A percentile compares a stretch with the other conserved stretches of the same genome.
phyloP scores from a whole-genome alignment of 805 yeast species.

The Candida mattraensis region DNA sequence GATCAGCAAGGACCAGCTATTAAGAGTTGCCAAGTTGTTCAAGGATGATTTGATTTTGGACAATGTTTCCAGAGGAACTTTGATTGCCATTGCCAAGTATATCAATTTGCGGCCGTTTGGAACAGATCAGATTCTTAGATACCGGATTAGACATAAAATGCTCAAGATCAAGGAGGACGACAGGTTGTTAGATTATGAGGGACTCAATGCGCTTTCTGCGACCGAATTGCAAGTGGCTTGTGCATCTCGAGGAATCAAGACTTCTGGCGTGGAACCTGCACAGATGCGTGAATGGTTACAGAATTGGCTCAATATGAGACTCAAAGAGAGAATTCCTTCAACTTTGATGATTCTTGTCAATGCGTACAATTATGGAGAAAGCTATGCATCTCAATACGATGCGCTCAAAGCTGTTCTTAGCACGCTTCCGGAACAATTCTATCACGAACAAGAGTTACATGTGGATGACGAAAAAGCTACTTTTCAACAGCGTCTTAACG shows the following conservation, averaged over 20 bases:
- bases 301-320: constrained; percentile 85
- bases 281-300: constrained; percentile 73
- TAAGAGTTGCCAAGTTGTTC: constrained; percentile 83
- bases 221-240: constrained; percentile 87
- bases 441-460: constrained; percentile 91
- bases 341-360: constrained; percentile 80
- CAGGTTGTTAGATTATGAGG: constrained; percentile 87
- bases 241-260: constrained; percentile 87
- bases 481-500: constrained; percentile 67
- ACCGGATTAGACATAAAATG: constrained; percentile 87
- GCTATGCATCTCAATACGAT: constrained; percentile 61
- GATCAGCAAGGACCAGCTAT: constrained; percentile 60
- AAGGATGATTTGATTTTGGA: constrained; percentile 92
- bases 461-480: constrained; percentile 67
- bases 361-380: constrained; percentile 83
- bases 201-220: constrained; percentile 77
- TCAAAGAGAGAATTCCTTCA: constrained; percentile 85
- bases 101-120: constrained; percentile 92
- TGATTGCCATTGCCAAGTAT: constrained; percentile 89
- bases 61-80: constrained; percentile 85
- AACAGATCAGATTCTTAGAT: constrained; percentile 82
- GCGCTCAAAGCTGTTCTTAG: constrained; percentile 85
- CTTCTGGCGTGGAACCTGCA: constrained; percentile 74
- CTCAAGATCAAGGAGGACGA: constrained; percentile 89
- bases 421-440: constrained; percentile 92